Evolutionary conservation across 768 basidiomycete genomes (phyloP), one percentile per base, ranked within the genome.

Genomic region (Pleurotus tuber-regium): DNA sequence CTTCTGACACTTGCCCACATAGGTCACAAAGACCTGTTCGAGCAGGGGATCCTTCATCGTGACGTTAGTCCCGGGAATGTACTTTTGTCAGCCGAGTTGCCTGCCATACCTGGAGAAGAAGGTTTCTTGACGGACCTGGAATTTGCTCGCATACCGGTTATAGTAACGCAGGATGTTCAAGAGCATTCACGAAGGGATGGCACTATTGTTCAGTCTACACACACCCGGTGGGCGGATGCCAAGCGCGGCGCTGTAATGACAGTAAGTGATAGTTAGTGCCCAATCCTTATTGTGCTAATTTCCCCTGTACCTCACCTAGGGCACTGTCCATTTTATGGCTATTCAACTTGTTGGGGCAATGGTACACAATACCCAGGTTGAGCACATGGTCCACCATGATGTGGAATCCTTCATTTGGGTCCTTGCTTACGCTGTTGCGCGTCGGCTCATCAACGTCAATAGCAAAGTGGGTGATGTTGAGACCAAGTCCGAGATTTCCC

Each of bases 361-460:
- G 4, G 3, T 14, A 10, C 2, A 16, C 24, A 14, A 12, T n/a
- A 25, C 39, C 21, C 8, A 4, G 25, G 12, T 41, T 23, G 16
- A 23, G n/a, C 42, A 42, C 5, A 3, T 14, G 5, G 42, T 51
- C 14, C 50, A 53, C 49, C 30, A 53, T 36, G 44, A 46, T 29
- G 25, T 53, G 12, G 52, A 53, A 29, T 46, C 52, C 30, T 48
- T 53, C 31, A 25, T 49, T 16, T 53, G 52, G 52, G 52, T 53
- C 19, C 18, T 47, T 12, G 30, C 30, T 2, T 53, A 53, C 33
- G 16, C 52, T 11, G 31, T 50, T 12, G 24, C 24, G 7, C 43
- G 43, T 6, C 43, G 43, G 33, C 47, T 29, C n/a, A 38, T 38
- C n/a, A n/a, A n/a, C n/a, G n/a, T n/a, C n/a, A n/a, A n/a, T n/a